Conservation (phyloP, 1,284 basidiomycete species). For the Apiotrichum sp. region DNA sequence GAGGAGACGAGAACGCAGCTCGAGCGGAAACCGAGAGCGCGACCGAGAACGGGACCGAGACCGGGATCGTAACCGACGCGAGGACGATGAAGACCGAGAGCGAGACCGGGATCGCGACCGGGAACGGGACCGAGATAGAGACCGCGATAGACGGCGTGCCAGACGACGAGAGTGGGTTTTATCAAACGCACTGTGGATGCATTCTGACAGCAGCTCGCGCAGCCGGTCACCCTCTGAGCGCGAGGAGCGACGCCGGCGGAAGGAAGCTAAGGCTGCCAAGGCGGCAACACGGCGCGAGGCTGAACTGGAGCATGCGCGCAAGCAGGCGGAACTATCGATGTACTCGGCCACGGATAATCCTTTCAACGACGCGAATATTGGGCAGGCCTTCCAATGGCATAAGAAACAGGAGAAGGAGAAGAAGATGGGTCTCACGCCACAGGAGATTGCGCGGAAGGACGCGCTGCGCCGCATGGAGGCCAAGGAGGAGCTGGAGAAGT, state of each 20-base stretch:
- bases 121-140: conserved; percentile 17
- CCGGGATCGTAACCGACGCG: neutral
- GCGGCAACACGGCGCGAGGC: conserved; percentile 70
- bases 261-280: conserved; percentile 69
- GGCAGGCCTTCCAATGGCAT: conserved; percentile 94
- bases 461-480: conserved; percentile 77
- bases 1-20: too few relatives aligned
- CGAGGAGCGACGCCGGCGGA: conserved; percentile 50
- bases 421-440: conserved; percentile 73
- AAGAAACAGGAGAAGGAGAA: conserved; percentile 96
- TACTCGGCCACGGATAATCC: conserved; percentile 92
- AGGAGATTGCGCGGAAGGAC: conserved; percentile 76
- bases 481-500: conserved; percentile 85
- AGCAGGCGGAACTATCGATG: conserved; percentile 73
- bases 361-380: conserved; percentile 93
- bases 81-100: neutral
- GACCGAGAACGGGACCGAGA: conserved; percentile 15
- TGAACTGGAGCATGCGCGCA: conserved; percentile 79
- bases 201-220: conserved; percentile 28
- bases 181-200: neutral
- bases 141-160: conserved; percentile 19
- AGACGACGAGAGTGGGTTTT: conserved; percentile 34
- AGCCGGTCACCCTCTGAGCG: conserved; percentile 33
- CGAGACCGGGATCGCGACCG: conserved; percentile 22
- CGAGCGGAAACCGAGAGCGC: conserved; percentile 4